Evolutionary conservation across 257 asterid species (phyloP).

Genomic region (Nicotiana attenuata): DNA sequence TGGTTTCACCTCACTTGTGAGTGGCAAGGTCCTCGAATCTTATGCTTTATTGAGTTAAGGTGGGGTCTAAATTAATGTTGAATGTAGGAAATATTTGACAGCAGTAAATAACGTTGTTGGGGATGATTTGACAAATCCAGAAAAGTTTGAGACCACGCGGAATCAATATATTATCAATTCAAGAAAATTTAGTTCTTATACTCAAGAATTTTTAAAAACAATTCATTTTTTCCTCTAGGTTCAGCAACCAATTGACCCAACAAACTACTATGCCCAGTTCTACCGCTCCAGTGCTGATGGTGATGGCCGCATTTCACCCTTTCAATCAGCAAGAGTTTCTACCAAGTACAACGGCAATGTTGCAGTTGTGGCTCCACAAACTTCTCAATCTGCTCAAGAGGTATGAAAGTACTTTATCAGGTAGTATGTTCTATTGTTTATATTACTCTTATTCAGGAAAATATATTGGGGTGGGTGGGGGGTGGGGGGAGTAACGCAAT

Average conservation of each 20-base stretch:
- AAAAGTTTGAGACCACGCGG: background rate
- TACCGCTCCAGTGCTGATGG: constrained; percentile 55
- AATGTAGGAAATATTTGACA: background rate
- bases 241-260: constrained; percentile 75
- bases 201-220: background rate
- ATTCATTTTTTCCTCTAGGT: constrained; percentile 32
- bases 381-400: constrained; percentile 83
- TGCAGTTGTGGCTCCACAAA: constrained; percentile 52
- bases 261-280: constrained; percentile 71
- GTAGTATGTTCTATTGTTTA: background rate
- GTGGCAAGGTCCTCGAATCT: background rate
- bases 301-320: constrained; percentile 80
- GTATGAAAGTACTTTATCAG: constrained; percentile 45
- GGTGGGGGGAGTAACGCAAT: background rate
- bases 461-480: background rate
- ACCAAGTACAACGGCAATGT: constrained; percentile 62
- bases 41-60: background rate
- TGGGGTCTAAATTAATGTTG: constrained; percentile 2
- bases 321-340: constrained; percentile 55
- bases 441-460: constrained; percentile 19
- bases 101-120: background rate
- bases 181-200: background rate
- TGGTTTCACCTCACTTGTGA: background rate
- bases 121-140: background rate
- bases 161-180: background rate